Evolutionary conservation across 1,284 basidiomycete species (phyloP).

Genomic region (Ustilago esculenta): DNA sequence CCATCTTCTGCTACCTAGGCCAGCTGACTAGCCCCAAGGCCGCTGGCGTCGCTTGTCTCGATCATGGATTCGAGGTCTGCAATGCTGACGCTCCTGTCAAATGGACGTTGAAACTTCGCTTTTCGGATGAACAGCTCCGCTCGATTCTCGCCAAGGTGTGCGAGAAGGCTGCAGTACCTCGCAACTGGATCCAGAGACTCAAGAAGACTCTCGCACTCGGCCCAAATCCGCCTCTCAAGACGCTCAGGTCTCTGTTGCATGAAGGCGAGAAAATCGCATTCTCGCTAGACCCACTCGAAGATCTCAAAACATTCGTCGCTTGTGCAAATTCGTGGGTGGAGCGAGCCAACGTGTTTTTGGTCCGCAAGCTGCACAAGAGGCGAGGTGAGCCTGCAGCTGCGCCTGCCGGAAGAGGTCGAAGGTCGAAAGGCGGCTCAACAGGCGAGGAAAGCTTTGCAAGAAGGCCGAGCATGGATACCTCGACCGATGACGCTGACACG

Average conservation of each 20-base stretch:
- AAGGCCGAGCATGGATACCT: conserved; percentile 21
- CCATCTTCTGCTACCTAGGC: conserved; percentile 92
- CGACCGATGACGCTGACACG: conserved; percentile 25
- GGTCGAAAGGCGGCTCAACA: conserved; percentile 24
- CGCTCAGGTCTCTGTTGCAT: conserved; percentile 78
- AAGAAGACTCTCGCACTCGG: conserved; percentile 73
- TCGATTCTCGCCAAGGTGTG: conserved; percentile 58
- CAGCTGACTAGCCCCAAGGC: conserved; percentile 76
- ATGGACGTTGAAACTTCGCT: conserved; percentile 79
- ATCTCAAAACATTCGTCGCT: conserved; percentile 80
- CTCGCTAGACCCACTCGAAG: conserved; percentile 76
- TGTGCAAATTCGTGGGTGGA: conserved; percentile 83
- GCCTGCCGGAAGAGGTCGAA: conserved; percentile 75
- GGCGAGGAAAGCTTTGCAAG: conserved; percentile 24
- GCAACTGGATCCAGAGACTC: conserved; percentile 79
- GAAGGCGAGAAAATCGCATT: conserved; percentile 87
- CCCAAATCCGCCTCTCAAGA: conserved; percentile 77
- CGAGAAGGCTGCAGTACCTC: conserved; percentile 78
- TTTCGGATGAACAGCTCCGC: conserved; percentile 79
- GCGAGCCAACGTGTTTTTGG: conserved; percentile 70
- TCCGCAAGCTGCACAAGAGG: conserved; percentile 70
- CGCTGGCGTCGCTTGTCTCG: conserved; percentile 80
- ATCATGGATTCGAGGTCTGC: conserved; percentile 83
- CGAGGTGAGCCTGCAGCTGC: conserved; percentile 68
- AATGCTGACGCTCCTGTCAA: conserved; percentile 73